Base-by-base conservation (phyloP, 78 protist species). In the Salpingoeca rosetta region DNA sequence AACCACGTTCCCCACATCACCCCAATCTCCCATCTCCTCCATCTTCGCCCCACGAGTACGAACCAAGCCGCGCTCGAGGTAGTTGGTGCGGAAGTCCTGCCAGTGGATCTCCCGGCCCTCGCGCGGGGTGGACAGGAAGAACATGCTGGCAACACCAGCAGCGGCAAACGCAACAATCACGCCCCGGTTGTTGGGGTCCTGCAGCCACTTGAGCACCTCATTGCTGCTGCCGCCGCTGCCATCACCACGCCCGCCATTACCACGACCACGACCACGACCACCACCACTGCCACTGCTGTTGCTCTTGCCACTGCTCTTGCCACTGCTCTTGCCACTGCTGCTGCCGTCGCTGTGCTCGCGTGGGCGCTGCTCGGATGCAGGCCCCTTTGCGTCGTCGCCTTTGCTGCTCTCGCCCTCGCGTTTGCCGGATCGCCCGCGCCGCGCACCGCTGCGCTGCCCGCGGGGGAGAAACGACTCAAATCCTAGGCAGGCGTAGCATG, bases 21-120 rank as follows among this genome's bases (percentile, higher is more conserved):
- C n/a, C n/a, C n/a, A n/a, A n/a, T n/a, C n/a, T n/a, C n/a, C n/a
- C n/a, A n/a, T n/a, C n/a, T n/a, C n/a, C n/a, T n/a, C n/a, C n/a
- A n/a, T n/a, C n/a, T n/a, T n/a, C n/a, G n/a, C n/a, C n/a, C n/a
- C n/a, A n/a, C n/a, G n/a, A n/a, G n/a, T n/a, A 51, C 65, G 65
- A 42, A 83, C 90, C 56, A 0, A 7, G 36, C 90, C 90, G 36
- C 75, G 0, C 80, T 74, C 80, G 35, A 87, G 84, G 12, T 83
- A 3, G 27, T 43, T 3, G 41, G 39, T 10, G 38, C 2, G 43
- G 79, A 87, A 83, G 28, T 87, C 87, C 3, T 80, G 82, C 27
- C 1, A 80, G 27, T 85, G 56, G 44, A 83, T 82, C 83, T 87
- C 88, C 24, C 11, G 56, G 81, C 36, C 22, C 12, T 24, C 22